Base-by-base conservation (phyloP, 306 rosid species). In the Sechiopsis laciniata region DNA sequence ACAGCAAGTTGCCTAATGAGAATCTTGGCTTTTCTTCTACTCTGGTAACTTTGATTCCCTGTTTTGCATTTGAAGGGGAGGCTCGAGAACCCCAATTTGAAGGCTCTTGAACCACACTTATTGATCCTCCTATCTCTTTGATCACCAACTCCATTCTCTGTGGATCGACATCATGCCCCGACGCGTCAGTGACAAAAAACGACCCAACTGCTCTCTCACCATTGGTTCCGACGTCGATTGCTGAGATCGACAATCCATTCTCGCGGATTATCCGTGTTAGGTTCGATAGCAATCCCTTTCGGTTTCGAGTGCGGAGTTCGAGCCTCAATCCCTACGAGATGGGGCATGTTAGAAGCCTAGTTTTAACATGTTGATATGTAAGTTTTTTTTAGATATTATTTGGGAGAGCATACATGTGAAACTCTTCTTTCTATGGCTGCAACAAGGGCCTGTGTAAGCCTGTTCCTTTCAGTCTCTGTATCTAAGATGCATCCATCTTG, bases 341-440 rank as follows among this genome's bases (percentile, higher is more conserved):
- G 9, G 53, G 16, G 6, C 46, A 66, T 7, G 52, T 13, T 14
- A 21, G 57, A 22, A 70, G 57, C 46, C 2, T 35, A 26, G 19
- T 26, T 26, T 12, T 72, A 32, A 42, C 53, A 65, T 40, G 8
- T 5, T 40, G 54, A 19, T 19, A 57, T 57, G 62, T 2, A 55
- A 6, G 11, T 55, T 56, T 56, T 19, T 9, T 1, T 2, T 19
- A n/a, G 5, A 24, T 15, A 35, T 11, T 29, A 52, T 32, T 26
- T 74, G 32, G 76, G 0, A 15, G 42, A 20, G 52, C 90, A 42
- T 87, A 89, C 96, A 70, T 81, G 95, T 1, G 97, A 89, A 52
- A 87, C 80, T 80, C 99, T 86, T 11, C 99, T 84, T 79, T 88
- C 99, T 55, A 89, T 81, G 8, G 99, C 97, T 19, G 99, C 95